Conservation (phyloP, 2,329 filamentous ascomycete species). For the Aspergillus arachidicola region DNA sequence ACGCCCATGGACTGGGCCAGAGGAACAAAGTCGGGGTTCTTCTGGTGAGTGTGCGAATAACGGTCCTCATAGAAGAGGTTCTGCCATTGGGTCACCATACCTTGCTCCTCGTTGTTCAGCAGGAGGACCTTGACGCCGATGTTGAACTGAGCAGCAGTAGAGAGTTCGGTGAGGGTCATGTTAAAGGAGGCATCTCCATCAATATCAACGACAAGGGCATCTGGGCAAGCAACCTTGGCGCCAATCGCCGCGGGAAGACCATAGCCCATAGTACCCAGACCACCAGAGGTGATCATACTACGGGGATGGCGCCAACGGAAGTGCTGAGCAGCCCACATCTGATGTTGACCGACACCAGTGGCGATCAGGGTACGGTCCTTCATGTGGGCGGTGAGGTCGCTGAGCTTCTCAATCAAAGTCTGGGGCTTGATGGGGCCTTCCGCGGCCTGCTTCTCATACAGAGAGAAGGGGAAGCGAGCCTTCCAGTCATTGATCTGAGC, state of each 20-base stretch:
- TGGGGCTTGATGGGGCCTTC: conserved; percentile 91
- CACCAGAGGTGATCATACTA: conserved; percentile 94
- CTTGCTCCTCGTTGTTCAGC: conserved; percentile 96
- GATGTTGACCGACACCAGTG: conserved; percentile 95
- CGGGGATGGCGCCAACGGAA: conserved; percentile 92
- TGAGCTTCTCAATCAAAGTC: conserved; percentile 86
- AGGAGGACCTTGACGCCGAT: conserved; percentile 95
- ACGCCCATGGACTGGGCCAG: conserved; percentile 89
- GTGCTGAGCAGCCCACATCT: conserved; percentile 98
- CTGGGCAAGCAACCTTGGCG: conserved; percentile 81
- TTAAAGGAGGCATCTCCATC: conserved; percentile 98
- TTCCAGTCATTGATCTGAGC: conserved; percentile 90
- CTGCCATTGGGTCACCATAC: conserved; percentile 99
- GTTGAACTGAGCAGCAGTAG: conserved; percentile 91
- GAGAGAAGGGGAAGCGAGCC: conserved; percentile 78
- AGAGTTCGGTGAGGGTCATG: conserved; percentile 96
- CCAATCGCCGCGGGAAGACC: conserved; percentile 94
- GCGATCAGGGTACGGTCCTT: conserved; percentile 86
- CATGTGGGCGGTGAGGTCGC: conserved; percentile 74
- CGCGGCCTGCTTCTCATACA: conserved; percentile 76
- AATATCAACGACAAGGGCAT: conserved; percentile 89
- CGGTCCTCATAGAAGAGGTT: conserved; percentile 95
- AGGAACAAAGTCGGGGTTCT: conserved; percentile 95
- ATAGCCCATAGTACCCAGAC: conserved; percentile 94
- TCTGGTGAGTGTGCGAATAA: conserved; percentile 88